Evolutionary conservation across 352 stramenopile species (phyloP), one percentile per base, ranked within the genome.

Genomic region (Phytopythium oedochilum): DNA sequence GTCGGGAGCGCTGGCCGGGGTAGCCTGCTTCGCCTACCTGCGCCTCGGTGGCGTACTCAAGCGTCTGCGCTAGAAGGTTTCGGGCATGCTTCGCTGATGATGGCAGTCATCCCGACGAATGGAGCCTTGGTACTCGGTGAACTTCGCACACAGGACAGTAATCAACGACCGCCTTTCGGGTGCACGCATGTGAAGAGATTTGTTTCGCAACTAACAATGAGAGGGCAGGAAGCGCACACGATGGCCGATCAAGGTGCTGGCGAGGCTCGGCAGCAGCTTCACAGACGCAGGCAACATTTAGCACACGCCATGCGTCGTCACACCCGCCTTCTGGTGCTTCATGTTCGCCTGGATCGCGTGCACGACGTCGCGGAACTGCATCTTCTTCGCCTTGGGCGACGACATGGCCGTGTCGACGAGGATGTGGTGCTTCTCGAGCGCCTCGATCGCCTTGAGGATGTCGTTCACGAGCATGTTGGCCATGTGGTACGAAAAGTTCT

Each of bases 401-500:
- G 78, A 86, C 75, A 89, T 85, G 29, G 83, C 83, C 17, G 83
- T 86, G 43, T 87, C 75, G 5, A 92, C 70, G 20, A 92, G 50
- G 10, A 88, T 52, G 63, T 88, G 70, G 64, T 90, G 79, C 75
- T 90, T 73, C 62, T 95, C 84, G 18, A 94, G 74, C 46, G 63
- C 70, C 28, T 90, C 73, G 55, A 95, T 92, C 36, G 86, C 82
- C 55, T 92, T 90, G 34, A 90, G 53, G 51, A 96, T 94, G 40
- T 96, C 85, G 46, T 80, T 61, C 26, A 96, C 81, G 29, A 96
- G 64, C 80, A 96, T 93, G 66, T 92, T 88, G 34, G 73, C 84
- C 84, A 95, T 94, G 67, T 90, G 74, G 57, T 81, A 87, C 25
- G 82, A 82, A 39, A 96, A 92, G 61, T 96, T 96, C 66, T 96